These are phyloP conservation scores for Eimeria praecox DNA, from an alignment of 169 alveolate genomes.

Conservation along the genomic window DNA sequence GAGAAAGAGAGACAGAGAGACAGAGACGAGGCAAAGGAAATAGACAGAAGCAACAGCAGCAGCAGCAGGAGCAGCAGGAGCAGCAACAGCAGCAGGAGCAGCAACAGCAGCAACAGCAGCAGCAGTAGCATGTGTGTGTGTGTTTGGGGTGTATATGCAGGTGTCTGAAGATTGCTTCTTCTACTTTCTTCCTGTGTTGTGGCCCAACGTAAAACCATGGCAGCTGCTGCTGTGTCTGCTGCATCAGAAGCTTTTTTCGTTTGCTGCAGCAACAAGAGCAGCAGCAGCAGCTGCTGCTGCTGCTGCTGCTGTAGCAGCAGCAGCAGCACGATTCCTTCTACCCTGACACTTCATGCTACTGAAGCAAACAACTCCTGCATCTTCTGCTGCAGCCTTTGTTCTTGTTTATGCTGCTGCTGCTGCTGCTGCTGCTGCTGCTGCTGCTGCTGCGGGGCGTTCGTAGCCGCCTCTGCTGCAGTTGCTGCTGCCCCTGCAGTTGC, in stretches of 20 bases:
- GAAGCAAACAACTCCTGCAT: neutral
- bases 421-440: too few species aligned
- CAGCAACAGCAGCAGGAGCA: too few species aligned
- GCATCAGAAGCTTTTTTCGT: conserved; percentile 14
- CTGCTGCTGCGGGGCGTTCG: too few species aligned
- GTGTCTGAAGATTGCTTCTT: conserved; percentile 10
- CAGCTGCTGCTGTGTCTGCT: conserved; percentile 33
- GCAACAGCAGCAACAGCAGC: too few species aligned
- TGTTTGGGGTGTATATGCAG: conserved; percentile 26
- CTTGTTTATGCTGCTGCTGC: too few species aligned
- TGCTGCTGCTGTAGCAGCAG: neutral
- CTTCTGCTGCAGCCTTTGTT: too few species aligned
- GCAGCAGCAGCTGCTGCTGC: conserved; percentile 40
- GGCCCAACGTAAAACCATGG: conserved; percentile 58
- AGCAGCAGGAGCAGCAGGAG: neutral
- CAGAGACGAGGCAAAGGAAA: too few species aligned
- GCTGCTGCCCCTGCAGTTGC: too few species aligned
- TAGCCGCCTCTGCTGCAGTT: too few species aligned
- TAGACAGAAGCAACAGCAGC: neutral
- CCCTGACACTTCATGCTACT: too few species aligned
- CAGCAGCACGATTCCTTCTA: neutral
- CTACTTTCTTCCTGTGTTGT: conserved; percentile 50
- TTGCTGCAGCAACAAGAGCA: conserved; percentile 26
- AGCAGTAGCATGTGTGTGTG: neutral
- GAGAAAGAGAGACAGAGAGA: neutral